Base-by-base conservation (phyloP, 192 early-diverging fungal species). In the Coemansia guatemalensis region DNA sequence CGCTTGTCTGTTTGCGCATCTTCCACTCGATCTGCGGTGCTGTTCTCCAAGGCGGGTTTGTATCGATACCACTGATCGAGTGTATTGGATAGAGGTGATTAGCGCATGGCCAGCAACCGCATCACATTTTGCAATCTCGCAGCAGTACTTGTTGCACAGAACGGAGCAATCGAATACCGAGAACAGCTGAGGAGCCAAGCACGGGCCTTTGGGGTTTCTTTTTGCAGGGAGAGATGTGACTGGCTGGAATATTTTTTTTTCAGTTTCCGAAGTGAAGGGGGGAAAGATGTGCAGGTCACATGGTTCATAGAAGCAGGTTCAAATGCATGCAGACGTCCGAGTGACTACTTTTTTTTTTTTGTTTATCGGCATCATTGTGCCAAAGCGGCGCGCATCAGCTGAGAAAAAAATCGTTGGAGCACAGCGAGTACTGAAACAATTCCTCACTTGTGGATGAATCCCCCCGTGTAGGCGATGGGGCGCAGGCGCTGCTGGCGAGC, bases 401-500 rank as follows among this genome's bases (percentile, higher is more conserved):
- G 39, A 17, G 14, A 44, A 44, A 44, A 6, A 35, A n/a, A n/a
- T n/a, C n/a, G n/a, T n/a, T 44, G 39, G 39, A 17, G 14, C 39
- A 44, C 39, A 44, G 39, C 11, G 39, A 14, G 14, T 44, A 44
- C 14, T 44, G 39, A 44, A 44, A 44, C 39, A 44, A 44, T 44
- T 17, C 17, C 29, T 44, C 39, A 44, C 17, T 44, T 17, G 14
- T 44, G 39, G 14, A 17, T 17, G 39, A 44, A 44, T n/a, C n/a
- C n/a, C n/a, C 39, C 39, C 39, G 39, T 44, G 52, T 29, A 53
- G 24, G 52, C 8, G 52, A 18, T 53, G 52, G 11, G 52, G 11
- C 26, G 14, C 26, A n/a, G 27, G 14, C 4, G 56, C 21, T 57
- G 32, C 44, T 61, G 58, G 49, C 58, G 23, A 71, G 55, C 54